These are phyloP conservation scores for Fusarium cicatricum DNA, from an alignment of 2,329 filamentous ascomycete species.

Conservation along the genomic window DNA sequence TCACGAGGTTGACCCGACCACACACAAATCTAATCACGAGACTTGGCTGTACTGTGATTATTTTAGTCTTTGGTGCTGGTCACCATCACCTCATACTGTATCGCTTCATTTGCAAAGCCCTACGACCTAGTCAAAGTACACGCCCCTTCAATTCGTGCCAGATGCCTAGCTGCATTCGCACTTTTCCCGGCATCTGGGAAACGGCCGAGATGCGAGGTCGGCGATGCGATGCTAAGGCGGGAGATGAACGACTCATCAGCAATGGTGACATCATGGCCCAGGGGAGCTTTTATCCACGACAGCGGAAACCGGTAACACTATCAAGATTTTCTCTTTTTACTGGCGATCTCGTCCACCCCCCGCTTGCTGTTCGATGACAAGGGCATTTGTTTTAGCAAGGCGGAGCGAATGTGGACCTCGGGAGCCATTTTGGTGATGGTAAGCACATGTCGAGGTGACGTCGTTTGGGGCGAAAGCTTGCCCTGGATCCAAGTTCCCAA, in stretches of 20 bases:
- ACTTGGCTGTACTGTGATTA: too few species aligned
- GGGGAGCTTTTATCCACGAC: too few species aligned
- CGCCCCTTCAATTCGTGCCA: too few species aligned
- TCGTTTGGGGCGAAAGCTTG: slow-evolving; percentile 18
- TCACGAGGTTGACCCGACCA: too few species aligned
- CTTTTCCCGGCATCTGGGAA: slow-evolving; percentile 30
- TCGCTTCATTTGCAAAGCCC: too few species aligned
- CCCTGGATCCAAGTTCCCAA: neutral
- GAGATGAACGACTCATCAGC: neutral
- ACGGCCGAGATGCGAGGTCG: slow-evolving; percentile 17
- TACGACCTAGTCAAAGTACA: too few species aligned
- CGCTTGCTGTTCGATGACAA: slow-evolving; percentile 10
- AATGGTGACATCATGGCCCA: slow-evolving; percentile 30
- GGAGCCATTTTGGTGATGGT: slow-evolving; percentile 1
- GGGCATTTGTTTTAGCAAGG: neutral
- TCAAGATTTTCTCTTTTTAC: neutral
- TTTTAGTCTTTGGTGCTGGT: too few species aligned
- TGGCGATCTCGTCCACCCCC: neutral
- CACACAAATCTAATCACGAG: too few species aligned
- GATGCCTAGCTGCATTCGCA: neutral
- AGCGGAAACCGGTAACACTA: slow-evolving; percentile 18
- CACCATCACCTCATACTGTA: too few species aligned
- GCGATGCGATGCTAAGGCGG: neutral
- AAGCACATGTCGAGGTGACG: slow-evolving; percentile 20
- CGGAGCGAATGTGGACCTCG: slow-evolving; percentile 5